Evolutionary conservation across 1,284 basidiomycete species (phyloP).

Genomic region (Tausonia pullulans): DNA sequence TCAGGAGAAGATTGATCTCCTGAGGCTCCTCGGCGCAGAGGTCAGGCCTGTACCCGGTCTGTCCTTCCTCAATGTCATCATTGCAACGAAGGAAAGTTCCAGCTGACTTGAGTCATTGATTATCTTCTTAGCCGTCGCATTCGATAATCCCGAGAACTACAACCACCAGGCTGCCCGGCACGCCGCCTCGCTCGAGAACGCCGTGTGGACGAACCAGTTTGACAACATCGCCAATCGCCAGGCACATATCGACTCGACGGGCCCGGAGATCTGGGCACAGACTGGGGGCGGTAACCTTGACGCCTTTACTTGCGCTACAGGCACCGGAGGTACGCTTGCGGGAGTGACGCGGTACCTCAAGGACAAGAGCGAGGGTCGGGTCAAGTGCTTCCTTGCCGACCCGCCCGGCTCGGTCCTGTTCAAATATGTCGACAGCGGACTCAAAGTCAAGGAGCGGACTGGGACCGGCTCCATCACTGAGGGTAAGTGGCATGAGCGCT

Average conservation of each 20-base stretch:
- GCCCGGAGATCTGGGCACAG: conserved; percentile 95
- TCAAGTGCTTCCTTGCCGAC: conserved; percentile 89
- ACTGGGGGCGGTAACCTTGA: conserved; percentile 62
- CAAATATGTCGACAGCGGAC: conserved; percentile 67
- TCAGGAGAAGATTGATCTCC: conserved; percentile 95
- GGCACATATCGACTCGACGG: conserved; percentile 81
- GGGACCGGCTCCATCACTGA: conserved; percentile 89
- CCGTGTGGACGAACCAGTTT: conserved; percentile 99
- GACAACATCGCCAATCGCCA: conserved; percentile 86
- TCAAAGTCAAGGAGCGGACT: conserved; percentile 55
- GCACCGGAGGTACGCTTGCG: conserved; percentile 91
- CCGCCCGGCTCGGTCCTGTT: conserved; percentile 90
- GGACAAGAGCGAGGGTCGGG: conserved; percentile 67
- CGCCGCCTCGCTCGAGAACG: conserved; percentile 70
- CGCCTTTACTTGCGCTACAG: conserved; percentile 86
- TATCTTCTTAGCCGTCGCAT: conserved; percentile 60
- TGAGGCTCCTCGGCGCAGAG: conserved; percentile 93
- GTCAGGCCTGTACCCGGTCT: conserved; percentile 75
- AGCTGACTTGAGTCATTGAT: not conserved
- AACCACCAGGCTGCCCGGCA: conserved; percentile 94
- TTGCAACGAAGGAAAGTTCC: not conserved
- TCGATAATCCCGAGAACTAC: conserved; percentile 93
- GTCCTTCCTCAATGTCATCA: conserved; percentile 14
- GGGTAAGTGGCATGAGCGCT: conserved; percentile 44
- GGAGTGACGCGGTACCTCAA: conserved; percentile 76